Evolutionary conservation across 495 filamentous ascomycete species (phyloP), one percentile per base, ranked within the genome.

Genomic region (Acidomyces sp.): DNA sequence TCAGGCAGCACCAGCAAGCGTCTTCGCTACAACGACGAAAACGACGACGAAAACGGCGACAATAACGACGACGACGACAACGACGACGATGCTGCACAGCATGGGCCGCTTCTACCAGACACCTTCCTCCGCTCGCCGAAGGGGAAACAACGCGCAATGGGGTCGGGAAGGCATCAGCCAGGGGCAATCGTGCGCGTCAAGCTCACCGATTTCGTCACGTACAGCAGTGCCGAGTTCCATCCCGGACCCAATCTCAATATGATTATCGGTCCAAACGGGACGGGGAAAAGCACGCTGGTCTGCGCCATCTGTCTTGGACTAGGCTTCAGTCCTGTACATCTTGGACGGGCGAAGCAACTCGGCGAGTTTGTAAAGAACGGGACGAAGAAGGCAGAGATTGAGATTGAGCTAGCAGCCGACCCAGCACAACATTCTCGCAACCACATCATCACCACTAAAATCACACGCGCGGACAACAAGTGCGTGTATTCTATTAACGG

Each of bases 231-330:
- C 36, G 84, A 90, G 48, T 93, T 95, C 59, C 73, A 74, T 35
- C 85, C 83, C 3, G 90, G 90, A 0, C 87, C 92, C 10, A 90
- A 81, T 51, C 57, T 99, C 52, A 99, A 99, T 56, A 96, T 99
- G 92, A 77, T 99, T 41, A 95, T 99, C 51, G 90, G 90, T 0
- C 90, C 90, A 6, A 99, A 99, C 55, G 90, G 90, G 31, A 95
- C 90, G 0, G 90, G 90, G 31, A 99, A 99, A 58, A 94, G 86
- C 66, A 93, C 92, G 0, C 71, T 99, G 22, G 90, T 99, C 21
- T 96, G 90, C 61, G 90, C 92, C 20, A 93, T 99, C 46, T 96
- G 92, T 61, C 61, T 99, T 10, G 90, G 90, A 5, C 62, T 99
- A 21, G 90, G 90, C 24, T 95, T 77, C 69, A 69, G 73, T 3